Percentiles rank a stretch among this genome's conserved stretches.
Conservation (phyloP, 768 basidiomycete species). For the Agaricus sinodeliciosus region DNA sequence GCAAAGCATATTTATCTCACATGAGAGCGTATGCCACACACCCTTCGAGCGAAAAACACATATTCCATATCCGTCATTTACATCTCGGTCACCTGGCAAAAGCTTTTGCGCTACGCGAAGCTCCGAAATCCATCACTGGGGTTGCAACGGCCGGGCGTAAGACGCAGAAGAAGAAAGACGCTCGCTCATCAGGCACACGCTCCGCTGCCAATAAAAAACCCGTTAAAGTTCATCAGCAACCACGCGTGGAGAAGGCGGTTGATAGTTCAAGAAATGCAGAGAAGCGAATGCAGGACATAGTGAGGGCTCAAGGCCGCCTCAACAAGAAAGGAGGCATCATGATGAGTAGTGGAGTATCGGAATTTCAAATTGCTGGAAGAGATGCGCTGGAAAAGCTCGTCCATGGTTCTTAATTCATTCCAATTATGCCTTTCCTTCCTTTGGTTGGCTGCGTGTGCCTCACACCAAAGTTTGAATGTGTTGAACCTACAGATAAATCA, state of each 20-base stretch:
- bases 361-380: slow-evolving; percentile 74
- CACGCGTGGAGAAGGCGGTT: slow-evolving; percentile 31
- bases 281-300: slow-evolving; percentile 79
- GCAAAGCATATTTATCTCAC: slow-evolving; percentile 86
- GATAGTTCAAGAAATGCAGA: slow-evolving; percentile 54
- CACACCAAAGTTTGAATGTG: neutral
- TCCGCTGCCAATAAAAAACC: slow-evolving; percentile 12
- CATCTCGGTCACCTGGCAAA: slow-evolving; percentile 95
- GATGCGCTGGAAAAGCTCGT: slow-evolving; percentile 58
- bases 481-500: slow-evolving; percentile 7
- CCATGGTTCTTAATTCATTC: slow-evolving; percentile 12
- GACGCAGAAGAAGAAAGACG: slow-evolving; percentile 13
- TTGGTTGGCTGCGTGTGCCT: neutral
- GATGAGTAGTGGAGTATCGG: slow-evolving; percentile 57
- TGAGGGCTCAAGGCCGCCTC: slow-evolving; percentile 75
- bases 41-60: slow-evolving; percentile 89
- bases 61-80: slow-evolving; percentile 92
- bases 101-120: slow-evolving; percentile 84
- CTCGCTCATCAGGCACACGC: slow-evolving; percentile 4
- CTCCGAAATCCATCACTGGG: slow-evolving; percentile 50
- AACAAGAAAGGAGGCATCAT: slow-evolving; percentile 76
- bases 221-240: slow-evolving; percentile 15
- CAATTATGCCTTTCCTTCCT: too few relatives aligned
- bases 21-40: slow-evolving; percentile 97
- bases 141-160: slow-evolving; percentile 13